Conservation (phyloP, 2,329 filamentous ascomycete species). For the Endoconidiophora polonica region DNA sequence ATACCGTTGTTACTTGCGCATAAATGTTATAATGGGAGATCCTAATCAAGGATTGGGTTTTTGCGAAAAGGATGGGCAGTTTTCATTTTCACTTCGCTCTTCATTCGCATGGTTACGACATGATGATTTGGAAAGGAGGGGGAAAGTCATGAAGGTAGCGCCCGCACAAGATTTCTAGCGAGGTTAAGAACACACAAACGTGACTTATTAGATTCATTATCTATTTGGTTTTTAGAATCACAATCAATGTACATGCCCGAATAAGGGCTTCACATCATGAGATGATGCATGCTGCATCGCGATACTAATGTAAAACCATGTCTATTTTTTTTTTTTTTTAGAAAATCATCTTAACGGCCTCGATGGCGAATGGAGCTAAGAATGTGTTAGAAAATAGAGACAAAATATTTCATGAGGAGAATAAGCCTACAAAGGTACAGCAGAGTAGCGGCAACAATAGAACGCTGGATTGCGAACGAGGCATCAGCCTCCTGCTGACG, state of each 20-base stretch:
- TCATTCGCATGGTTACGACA: too few relatives aligned
- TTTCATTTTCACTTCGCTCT: background rate
- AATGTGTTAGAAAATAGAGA: too few relatives aligned
- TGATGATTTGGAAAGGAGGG: too few relatives aligned
- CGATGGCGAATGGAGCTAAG: constrained; percentile 41
- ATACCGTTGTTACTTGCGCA: background rate
- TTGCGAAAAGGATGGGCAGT: background rate
- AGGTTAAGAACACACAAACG: too few relatives aligned
- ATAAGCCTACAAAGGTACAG: constrained; percentile 57
- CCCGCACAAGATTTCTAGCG: too few relatives aligned
- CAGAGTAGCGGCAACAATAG: constrained; percentile 45
- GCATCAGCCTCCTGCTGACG: constrained; percentile 52
- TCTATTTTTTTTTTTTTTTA: constrained; percentile 18
- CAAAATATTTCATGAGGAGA: background rate
- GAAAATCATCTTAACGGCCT: constrained; percentile 31
- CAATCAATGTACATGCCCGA: constrained; percentile 8
- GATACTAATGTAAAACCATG: too few relatives aligned
- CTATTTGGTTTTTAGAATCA: constrained; percentile 1
- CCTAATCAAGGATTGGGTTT: background rate
- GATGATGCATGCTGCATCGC: background rate
- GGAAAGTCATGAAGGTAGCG: too few relatives aligned
- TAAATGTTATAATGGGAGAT: background rate
- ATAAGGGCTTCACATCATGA: constrained; percentile 4
- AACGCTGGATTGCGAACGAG: constrained; percentile 48
- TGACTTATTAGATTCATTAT: background rate